Base-by-base conservation (phyloP, 2,329 filamentous ascomycete genomes). In the Metarhizium robertsii region DNA sequence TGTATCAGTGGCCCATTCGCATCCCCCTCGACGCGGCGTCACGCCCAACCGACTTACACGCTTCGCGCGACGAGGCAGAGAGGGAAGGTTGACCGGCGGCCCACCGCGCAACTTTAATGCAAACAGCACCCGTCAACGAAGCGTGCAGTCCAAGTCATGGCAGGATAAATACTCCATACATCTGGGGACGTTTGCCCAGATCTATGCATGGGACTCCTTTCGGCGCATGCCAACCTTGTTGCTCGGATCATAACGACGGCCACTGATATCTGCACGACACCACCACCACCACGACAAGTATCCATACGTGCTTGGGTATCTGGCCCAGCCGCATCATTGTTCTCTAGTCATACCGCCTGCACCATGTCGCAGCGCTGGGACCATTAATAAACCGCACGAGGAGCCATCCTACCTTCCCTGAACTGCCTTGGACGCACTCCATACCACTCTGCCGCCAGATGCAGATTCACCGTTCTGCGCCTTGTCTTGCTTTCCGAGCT, bases 41-140 rank as follows among this genome's bases (percentile, higher is more conserved):
- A 34, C 46, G 52, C 40, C 53, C 55, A 53, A 57, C 52, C 52
- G 53, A 57, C 55, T 55, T 57, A 55, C 55, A 57, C 55, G 52
- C 42, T 49, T 50, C n/a, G 34, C 55, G 25, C 46, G 8, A 20
- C 8, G 34, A 8, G 34, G 34, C 16, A 25, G 25, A 25, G 25
- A 25, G 25, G 20, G 25, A 25, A 25, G 25, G 25, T 25, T 25
- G 25, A 25, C 25, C 25, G 25, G 25, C 25, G 25, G 25, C 25
- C 25, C 25, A 25, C 25, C 25, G 25, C 25, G 25, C 25, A 25
- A 25, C 25, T 25, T 25, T 25, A 25, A 4, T 25, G 25, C 25
- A 25, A 25, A 25, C 25, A 25, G 25, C 25, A 25, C 25, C 25
- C 25, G 25, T 25, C 25, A 25, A 34, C 7, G 32, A 34, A 11